Conservation (phyloP, 768 basidiomycete species). For the Sporobolomyces roseus region DNA sequence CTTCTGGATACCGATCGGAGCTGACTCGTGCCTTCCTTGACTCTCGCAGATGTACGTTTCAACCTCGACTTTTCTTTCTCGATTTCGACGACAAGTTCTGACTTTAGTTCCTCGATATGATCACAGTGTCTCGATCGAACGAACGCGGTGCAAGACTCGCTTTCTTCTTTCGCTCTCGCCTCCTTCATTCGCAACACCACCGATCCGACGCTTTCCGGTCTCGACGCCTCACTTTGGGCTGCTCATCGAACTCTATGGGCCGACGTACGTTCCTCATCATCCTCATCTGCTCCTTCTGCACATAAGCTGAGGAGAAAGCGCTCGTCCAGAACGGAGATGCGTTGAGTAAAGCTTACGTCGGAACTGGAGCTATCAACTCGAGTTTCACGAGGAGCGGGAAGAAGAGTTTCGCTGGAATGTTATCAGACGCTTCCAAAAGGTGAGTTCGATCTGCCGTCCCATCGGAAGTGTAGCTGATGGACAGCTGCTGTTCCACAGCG, state of each 20-base stretch:
- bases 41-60: too few relatives aligned
- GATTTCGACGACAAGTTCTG: too few relatives aligned
- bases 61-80: too few relatives aligned
- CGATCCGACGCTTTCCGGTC: slow-evolving; percentile 67
- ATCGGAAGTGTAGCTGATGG: too few relatives aligned
- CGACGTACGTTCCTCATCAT: slow-evolving; percentile 51
- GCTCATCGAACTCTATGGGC: slow-evolving; percentile 94
- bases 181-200: slow-evolving; percentile 70
- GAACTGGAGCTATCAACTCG: slow-evolving; percentile 74
- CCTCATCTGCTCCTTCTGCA: neutral
- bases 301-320: too few relatives aligned
- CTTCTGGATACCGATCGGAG: too few relatives aligned
- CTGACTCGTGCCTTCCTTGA: too few relatives aligned
- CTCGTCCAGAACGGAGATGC: slow-evolving; percentile 73
- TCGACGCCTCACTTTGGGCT: slow-evolving; percentile 62
- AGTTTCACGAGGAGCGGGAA: slow-evolving; percentile 93
- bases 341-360: slow-evolving; percentile 88
- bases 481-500: slow-evolving; percentile 12
- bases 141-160: slow-evolving; percentile 93
- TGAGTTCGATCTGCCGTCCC: slow-evolving; percentile 52
- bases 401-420: slow-evolving; percentile 66
- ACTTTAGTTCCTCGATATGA: neutral
- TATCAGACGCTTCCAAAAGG: slow-evolving; percentile 92
- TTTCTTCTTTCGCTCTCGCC: slow-evolving; percentile 75
- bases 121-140: slow-evolving; percentile 85